These are phyloP conservation scores for Poa annua DNA, from an alignment of 176 grass and related monocot species.

Conservation along the genomic window DNA sequence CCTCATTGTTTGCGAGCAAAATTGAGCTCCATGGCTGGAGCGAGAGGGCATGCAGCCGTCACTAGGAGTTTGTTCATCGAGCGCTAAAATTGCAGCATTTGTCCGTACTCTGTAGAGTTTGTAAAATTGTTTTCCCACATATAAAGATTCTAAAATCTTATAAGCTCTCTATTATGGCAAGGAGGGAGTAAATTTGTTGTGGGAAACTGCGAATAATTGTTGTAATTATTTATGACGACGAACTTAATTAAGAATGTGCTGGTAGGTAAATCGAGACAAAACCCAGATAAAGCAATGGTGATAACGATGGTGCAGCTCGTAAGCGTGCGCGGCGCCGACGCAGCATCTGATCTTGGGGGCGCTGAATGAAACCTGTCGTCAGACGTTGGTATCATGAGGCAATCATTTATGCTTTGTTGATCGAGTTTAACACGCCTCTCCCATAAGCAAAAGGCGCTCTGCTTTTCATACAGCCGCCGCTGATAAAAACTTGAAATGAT, in stretches of 20 bases:
- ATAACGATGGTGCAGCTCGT: not conserved
- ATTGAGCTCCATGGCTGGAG: no score
- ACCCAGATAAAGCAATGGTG: not conserved
- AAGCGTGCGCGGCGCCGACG: conserved; percentile 36
- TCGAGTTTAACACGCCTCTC: not conserved
- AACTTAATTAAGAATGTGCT: conserved; percentile 9
- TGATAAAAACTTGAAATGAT: not conserved
- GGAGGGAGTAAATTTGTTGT: no score
- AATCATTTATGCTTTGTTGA: not conserved
- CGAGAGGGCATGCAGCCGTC: no score
- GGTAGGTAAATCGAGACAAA: conserved; percentile 26
- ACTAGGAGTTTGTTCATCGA: no score
- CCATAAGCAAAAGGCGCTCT: not conserved
- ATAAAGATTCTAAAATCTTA: no score
- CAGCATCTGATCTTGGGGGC: not conserved
- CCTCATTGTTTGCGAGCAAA: no score
- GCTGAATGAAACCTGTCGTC: conserved; percentile 33
- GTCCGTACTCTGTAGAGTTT: no score
- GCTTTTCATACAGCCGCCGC: conserved; percentile 6
- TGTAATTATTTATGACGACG: not conserved
- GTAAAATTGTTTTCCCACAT: no score
- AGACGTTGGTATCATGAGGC: not conserved
- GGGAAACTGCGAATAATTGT: no score
- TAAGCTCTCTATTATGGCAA: no score
- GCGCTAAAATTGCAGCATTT: no score